Conservation (phyloP, 179 eudicot genomes). For the Beta corolliflora region DNA sequence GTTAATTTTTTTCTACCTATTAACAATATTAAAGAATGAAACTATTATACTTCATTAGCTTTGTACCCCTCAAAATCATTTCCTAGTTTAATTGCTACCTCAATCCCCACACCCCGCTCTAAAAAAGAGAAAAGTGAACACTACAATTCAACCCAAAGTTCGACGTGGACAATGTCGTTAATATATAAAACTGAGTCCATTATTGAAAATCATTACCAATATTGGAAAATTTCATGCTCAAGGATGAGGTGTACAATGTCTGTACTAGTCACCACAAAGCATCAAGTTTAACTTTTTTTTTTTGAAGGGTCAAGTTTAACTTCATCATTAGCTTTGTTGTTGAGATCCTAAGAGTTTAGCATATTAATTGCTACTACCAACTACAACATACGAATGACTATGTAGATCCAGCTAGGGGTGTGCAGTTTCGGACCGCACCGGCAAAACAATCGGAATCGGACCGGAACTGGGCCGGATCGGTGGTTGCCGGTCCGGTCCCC, state of each 20-base stretch:
- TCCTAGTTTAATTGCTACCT: not conserved
- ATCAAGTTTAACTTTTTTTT: no score
- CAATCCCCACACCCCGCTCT: not conserved
- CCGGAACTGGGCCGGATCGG: accelerated
- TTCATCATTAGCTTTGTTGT: slow-evolving; percentile 8
- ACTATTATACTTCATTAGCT: no score
- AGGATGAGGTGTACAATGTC: slow-evolving; percentile 18
- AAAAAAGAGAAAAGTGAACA: not conserved
- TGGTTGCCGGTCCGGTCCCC: accelerated
- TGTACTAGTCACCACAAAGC: slow-evolving; percentile 4
- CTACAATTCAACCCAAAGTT: not conserved
- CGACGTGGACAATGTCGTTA: slow-evolving; percentile 7
- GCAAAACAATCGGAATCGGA: no score
- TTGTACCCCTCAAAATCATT: not conserved
- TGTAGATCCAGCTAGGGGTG: no score
- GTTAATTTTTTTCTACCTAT: no score
- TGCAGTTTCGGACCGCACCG: no score
- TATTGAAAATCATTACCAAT: not conserved
- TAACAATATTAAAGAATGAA: not conserved
- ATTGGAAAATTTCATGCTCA: slow-evolving; percentile 5
- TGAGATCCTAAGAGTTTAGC: not conserved
- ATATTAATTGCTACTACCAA: slow-evolving; percentile 3
- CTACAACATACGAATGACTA: not conserved
- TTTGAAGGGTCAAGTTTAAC: slow-evolving; percentile 8
- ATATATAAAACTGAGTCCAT: not conserved